Conservation (phyloP, 2,329 filamentous ascomycete species). For the Aspergillus candidus region DNA sequence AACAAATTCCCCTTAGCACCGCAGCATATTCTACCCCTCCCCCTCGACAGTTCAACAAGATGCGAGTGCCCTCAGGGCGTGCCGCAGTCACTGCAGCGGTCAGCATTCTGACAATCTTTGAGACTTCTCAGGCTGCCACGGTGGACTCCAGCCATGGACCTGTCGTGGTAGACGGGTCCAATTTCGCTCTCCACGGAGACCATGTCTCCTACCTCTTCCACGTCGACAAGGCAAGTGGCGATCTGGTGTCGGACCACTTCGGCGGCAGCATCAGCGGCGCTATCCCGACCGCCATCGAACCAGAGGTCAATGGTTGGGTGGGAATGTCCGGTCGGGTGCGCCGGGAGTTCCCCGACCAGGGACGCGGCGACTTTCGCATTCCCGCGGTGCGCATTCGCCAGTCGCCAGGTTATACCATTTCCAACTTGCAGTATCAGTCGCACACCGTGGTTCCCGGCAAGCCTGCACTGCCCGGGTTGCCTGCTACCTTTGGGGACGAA, state of each 20-base stretch:
- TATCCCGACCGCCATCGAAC: slow-evolving; percentile 36
- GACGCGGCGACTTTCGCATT: slow-evolving; percentile 57
- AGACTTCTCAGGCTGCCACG: too few relatives aligned
- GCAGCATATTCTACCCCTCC: too few relatives aligned
- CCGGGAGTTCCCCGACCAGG: slow-evolving; percentile 59
- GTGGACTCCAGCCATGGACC: slow-evolving; percentile 28
- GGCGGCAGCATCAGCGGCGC: slow-evolving; percentile 52
- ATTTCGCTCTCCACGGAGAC: slow-evolving; percentile 53
- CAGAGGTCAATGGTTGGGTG: slow-evolving; percentile 49
- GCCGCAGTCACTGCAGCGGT: too few relatives aligned
- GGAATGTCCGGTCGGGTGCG: slow-evolving; percentile 46
- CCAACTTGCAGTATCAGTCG: slow-evolving; percentile 53
- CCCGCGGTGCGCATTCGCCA: slow-evolving; percentile 59
- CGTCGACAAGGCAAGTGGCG: slow-evolving; percentile 50
- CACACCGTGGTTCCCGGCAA: slow-evolving; percentile 54
- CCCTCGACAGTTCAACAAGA: too few relatives aligned
- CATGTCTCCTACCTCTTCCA: slow-evolving; percentile 59
- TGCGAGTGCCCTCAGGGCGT: too few relatives aligned
- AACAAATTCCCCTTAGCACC: too few relatives aligned
- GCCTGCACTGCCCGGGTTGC: slow-evolving; percentile 50
- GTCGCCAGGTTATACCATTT: slow-evolving; percentile 53
- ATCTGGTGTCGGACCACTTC: slow-evolving; percentile 57
- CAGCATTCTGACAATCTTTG: too few relatives aligned
- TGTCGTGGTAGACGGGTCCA: slow-evolving; percentile 49
- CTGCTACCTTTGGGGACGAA: slow-evolving; percentile 53